Percentiles rank a stretch among this genome's conserved stretches.
phyloP scores from a whole-genome alignment of 257 asterid genomes.

The Paraleonurus japonicus region DNA sequence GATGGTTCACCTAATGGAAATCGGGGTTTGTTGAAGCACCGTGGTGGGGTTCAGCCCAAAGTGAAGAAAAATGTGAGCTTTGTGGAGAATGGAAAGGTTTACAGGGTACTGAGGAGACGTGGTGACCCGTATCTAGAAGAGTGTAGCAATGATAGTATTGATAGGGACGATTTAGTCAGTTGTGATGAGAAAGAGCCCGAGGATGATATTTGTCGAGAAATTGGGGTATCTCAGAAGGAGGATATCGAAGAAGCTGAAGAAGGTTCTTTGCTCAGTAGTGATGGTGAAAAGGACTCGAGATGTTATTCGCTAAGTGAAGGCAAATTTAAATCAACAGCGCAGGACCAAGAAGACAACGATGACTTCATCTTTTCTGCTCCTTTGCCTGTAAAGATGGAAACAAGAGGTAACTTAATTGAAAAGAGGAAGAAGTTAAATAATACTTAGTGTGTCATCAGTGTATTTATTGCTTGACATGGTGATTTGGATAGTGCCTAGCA shows the following conservation, averaged over 20 bases:
- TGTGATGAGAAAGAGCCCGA: slow-evolving; percentile 28
- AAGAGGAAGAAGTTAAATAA: slow-evolving; percentile 30
- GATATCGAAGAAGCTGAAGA: slow-evolving; percentile 42
- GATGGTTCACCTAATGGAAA: slow-evolving; percentile 19
- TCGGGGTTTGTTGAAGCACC: slow-evolving; percentile 29
- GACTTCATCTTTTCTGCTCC: slow-evolving; percentile 48
- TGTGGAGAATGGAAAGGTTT: slow-evolving; percentile 51
- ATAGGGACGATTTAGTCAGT: slow-evolving; percentile 28
- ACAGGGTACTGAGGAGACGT: slow-evolving; percentile 26
- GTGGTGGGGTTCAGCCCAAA: slow-evolving; percentile 38
- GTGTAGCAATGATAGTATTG: slow-evolving; percentile 30
- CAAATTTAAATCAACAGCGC: slow-evolving; percentile 2
- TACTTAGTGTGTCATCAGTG: neutral
- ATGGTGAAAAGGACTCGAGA: slow-evolving; percentile 35
- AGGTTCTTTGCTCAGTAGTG: slow-evolving; percentile 40
- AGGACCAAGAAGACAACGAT: slow-evolving; percentile 14
- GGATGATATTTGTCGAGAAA: slow-evolving; percentile 36
- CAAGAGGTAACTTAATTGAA: slow-evolving; percentile 31
- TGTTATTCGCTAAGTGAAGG: slow-evolving; percentile 16
- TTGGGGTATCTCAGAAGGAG: slow-evolving; percentile 42
- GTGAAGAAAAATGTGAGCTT: slow-evolving; percentile 65
- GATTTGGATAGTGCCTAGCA: slow-evolving; percentile 15
- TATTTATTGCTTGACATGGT: slow-evolving; percentile 13
- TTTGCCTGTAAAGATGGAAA: slow-evolving; percentile 58
- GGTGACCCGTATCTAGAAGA: slow-evolving; percentile 24